Evolutionary conservation across 139 green algal species (phyloP).

Genomic region (Gonium pectorale): DNA sequence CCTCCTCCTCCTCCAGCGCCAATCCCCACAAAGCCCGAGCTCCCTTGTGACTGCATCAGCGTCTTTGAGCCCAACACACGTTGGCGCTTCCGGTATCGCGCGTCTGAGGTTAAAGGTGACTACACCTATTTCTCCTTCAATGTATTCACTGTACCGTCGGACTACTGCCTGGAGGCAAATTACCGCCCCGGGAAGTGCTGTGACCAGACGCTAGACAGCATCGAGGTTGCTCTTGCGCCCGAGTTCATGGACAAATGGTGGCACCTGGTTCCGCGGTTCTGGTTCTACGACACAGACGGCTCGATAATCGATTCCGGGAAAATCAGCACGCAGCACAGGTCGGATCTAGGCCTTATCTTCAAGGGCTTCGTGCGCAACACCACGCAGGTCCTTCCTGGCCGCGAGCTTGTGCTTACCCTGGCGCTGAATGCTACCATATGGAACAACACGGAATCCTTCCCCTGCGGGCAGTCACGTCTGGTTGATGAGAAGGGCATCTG

Average conservation of each 20-base stretch:
- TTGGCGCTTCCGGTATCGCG: slow-evolving; percentile 52
- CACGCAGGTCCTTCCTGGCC: slow-evolving; percentile 22
- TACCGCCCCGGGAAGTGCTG: slow-evolving; percentile 53
- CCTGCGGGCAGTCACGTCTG: slow-evolving; percentile 48
- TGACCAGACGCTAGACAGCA: slow-evolving; percentile 48
- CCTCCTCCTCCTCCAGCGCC: slow-evolving; percentile 38
- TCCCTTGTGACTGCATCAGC: slow-evolving; percentile 48
- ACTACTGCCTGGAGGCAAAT: slow-evolving; percentile 43
- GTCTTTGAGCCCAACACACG: slow-evolving; percentile 58
- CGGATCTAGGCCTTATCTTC: slow-evolving; percentile 33
- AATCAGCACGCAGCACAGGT: slow-evolving; percentile 46
- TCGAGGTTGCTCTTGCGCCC: slow-evolving; percentile 32
- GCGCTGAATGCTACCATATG: slow-evolving; percentile 38
- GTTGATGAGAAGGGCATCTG: slow-evolving; percentile 47
- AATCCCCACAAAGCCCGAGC: not conserved
- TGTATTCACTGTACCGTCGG: slow-evolving; percentile 39
- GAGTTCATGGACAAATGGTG: slow-evolving; percentile 22
- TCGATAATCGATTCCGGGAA: slow-evolving; percentile 32
- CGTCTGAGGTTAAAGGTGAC: slow-evolving; percentile 14
- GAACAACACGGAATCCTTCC: slow-evolving; percentile 46
- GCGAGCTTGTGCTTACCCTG: slow-evolving; percentile 44
- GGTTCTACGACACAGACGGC: slow-evolving; percentile 41
- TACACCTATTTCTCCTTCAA: slow-evolving; percentile 44
- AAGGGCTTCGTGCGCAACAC: slow-evolving; percentile 27
- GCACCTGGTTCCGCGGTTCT: slow-evolving; percentile 38